Conservation (phyloP, 495 filamentous ascomycete species). For the Stereocaulon alpinum region DNA sequence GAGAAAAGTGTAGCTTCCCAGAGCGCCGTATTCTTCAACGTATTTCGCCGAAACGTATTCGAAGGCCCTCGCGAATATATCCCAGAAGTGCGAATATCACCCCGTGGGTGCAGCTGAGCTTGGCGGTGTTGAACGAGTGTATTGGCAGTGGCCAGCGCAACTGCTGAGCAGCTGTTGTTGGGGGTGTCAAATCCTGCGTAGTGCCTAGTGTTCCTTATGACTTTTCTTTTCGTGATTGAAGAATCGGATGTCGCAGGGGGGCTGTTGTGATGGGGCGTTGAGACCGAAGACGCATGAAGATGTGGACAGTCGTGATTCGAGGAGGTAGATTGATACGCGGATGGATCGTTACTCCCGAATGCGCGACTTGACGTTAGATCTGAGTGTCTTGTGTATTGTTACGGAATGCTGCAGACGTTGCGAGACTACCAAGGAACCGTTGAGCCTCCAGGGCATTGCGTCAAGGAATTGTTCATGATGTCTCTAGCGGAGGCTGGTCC, state of each 20-base stretch:
- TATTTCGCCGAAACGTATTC: neutral
- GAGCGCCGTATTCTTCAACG: neutral
- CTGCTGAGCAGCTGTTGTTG: neutral
- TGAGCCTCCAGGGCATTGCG: neutral
- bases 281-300: neutral
- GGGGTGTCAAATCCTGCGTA: no score
- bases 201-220: neutral
- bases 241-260: neutral
- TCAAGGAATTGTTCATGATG: neutral
- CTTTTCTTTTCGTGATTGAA: neutral
- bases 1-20: no score
- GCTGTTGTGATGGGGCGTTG: neutral
- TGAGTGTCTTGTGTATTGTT: neutral
- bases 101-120: neutral
- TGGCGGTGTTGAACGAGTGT: neutral
- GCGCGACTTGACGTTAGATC: neutral
- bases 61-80: neutral
- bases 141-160: neutral
- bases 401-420: neutral
- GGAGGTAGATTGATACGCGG: neutral
- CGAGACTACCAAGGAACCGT: neutral
- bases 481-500: neutral
- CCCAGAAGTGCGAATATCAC: neutral
- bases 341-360: neutral
- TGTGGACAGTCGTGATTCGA: slow-evolving; percentile 7